Evolutionary conservation across 2,329 filamentous ascomycete species (phyloP), one percentile per base, ranked within the genome.

Genomic region (Aspergillus vadensis): DNA sequence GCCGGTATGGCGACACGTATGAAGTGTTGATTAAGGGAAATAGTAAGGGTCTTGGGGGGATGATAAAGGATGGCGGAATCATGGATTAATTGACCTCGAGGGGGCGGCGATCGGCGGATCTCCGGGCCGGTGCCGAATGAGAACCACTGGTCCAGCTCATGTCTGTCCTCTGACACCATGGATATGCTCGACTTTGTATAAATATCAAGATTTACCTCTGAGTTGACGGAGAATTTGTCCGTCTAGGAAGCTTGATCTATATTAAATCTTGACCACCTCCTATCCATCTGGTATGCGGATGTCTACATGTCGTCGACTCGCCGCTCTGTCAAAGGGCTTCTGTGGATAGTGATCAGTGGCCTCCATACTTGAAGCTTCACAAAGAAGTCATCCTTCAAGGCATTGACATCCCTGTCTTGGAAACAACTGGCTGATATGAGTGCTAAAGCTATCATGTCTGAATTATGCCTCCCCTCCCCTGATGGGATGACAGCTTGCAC

Each of bases 71-170:
- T 36, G 25, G 30, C 17, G 21, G 52, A 30, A 14, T 30, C 7
- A 19, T 17, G 3, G 17, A 25, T 25, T 17, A 25, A n/a, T 17
- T 52, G 50, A 36, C 36, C 30, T 21, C 30, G 50, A 52, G 27
- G 39, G 21, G n/a, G 17, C 15, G 52, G 52, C 23, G 52, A 43
- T 55, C 53, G 53, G 53, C 39, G 17, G 25, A 47, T 55, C 25
- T 47, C 53, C 53, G 53, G 52, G 53, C 53, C 53, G 53, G 39
- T 47, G 25, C 53, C 53, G 53, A 47, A 43, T 23, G 50, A 21
- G 51, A 36, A 25, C 32, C 36, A 7, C 51, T 36, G 51, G 38
- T 27, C 19, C 4, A 3, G 19, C 14, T 36, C 14, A 17, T 23
- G 8, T 12, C 12, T 49, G 15, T 23, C n/a, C 47, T 27, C 4